phyloP scores from a whole-genome alignment of 225 moss, liverwort and hornwort species.

The Bryum argenteum region DNA sequence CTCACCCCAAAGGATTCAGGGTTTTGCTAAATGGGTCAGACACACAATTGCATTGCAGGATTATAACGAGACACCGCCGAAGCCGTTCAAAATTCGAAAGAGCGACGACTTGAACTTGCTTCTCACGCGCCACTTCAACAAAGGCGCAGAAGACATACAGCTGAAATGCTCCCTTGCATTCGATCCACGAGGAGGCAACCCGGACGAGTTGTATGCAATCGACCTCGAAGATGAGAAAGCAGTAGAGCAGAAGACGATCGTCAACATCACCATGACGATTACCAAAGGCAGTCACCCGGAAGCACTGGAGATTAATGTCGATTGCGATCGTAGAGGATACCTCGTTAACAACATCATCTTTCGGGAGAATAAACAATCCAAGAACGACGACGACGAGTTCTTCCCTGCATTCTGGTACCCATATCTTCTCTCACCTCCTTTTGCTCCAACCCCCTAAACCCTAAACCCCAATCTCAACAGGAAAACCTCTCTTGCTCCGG shows the following conservation, averaged over 20 bases:
- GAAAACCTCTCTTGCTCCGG: too few relatives aligned
- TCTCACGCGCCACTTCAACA: constrained; percentile 40
- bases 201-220: constrained; percentile 33
- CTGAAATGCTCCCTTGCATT: constrained; percentile 40
- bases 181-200: constrained; percentile 43
- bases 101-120: constrained; percentile 37
- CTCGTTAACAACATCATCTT: constrained; percentile 45
- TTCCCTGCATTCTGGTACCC: constrained; percentile 47
- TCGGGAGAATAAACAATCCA: constrained; percentile 31
- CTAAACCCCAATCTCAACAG: not conserved
- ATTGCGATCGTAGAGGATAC: constrained; percentile 51
- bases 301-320: constrained; percentile 42
- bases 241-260: constrained; percentile 32
- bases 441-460: not conserved
- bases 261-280: constrained; percentile 46
- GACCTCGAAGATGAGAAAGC: constrained; percentile 27
- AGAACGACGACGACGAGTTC: constrained; percentile 34
- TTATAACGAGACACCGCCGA: constrained; percentile 47
- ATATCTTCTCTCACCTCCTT: not conserved
- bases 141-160: constrained; percentile 46
- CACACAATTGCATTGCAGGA: constrained; percentile 37
- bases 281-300: constrained; percentile 42
- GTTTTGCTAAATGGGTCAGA: constrained; percentile 18
- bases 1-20: constrained; percentile 16
- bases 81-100: constrained; percentile 49